phyloP scores from a whole-genome alignment of 176 grass and related monocot genomes.

The Zea luxurians region DNA sequence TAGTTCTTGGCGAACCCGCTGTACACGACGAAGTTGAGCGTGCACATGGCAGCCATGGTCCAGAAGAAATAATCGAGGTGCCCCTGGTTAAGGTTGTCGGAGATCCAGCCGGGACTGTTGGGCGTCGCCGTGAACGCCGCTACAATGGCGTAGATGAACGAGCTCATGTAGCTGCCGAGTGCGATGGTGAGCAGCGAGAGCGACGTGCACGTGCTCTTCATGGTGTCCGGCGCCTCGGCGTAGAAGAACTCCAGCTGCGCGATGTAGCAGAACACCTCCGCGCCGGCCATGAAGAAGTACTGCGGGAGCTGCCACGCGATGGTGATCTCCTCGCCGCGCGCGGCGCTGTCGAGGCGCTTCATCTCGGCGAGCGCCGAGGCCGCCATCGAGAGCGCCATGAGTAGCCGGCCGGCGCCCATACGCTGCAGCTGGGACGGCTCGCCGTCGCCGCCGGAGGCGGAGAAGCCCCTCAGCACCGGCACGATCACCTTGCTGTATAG shows the following conservation, averaged over 20 bases:
- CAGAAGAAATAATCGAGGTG: slow-evolving; percentile 76
- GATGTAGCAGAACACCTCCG: slow-evolving; percentile 68
- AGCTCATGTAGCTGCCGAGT: slow-evolving; percentile 72
- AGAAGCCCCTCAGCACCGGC: slow-evolving; percentile 33
- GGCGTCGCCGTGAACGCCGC: slow-evolving; percentile 38
- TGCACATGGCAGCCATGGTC: slow-evolving; percentile 42
- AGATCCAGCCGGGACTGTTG: slow-evolving; percentile 48
- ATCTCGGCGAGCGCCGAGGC: slow-evolving; percentile 52
- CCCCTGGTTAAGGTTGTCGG: slow-evolving; percentile 57
- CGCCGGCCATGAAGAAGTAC: slow-evolving; percentile 58
- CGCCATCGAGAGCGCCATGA: slow-evolving; percentile 61
- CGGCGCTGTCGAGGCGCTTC: slow-evolving; percentile 45
- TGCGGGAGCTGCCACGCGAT: slow-evolving; percentile 80
- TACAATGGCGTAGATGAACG: slow-evolving; percentile 61
- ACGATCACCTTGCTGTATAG: slow-evolving; percentile 60
- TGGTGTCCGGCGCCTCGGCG: slow-evolving; percentile 65
- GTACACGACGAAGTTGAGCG: slow-evolving; percentile 57
- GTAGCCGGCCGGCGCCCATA: slow-evolving; percentile 61
- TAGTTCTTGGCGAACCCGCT: slow-evolving; percentile 64
- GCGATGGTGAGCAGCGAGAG: slow-evolving; percentile 68
- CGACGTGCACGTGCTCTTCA: slow-evolving; percentile 81
- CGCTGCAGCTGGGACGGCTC: slow-evolving; percentile 61
- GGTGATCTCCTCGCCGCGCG: slow-evolving; percentile 32
- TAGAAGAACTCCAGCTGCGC: slow-evolving; percentile 80
- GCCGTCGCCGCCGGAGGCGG: neutral